Evolutionary conservation across 805 yeast genomes (phyloP), one percentile per base, ranked within the genome.

Genomic region (Jamesozyma jinghongensis): DNA sequence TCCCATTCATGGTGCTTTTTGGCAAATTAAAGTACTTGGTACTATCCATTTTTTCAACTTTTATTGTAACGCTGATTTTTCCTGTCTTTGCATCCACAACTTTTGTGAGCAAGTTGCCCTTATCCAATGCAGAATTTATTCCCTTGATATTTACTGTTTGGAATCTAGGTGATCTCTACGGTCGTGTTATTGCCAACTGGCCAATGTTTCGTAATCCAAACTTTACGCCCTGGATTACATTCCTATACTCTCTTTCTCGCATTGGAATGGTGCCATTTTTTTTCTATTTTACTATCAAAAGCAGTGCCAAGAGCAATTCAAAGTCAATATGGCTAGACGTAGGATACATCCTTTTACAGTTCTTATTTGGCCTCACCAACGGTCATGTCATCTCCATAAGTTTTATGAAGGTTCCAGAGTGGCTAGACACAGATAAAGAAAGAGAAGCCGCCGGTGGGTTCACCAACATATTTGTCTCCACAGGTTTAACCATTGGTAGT

Each of bases 371-470:
- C 0, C 52, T 85, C 34, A 77, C 95, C 4, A 87, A 85, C 54
- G 98, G 98, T 2, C 95, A 87, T 51, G 67, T 84, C 22, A 73
- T 83, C 39, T 80, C 94, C 5, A 74, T 85, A 20, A 74, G 85
- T 42, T 85, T 90, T 63, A 84, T 85, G 82, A 71, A 71, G 36
- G 82, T 86, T 2, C 79, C 83, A 0, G 66, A 69, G 14, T 71
- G 69, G 42, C 66, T 77, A 40, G 81, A 75, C 26, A 69, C 70
- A 1, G 85, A 77, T 27, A 71, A 71, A 17, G 90, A 85, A 53
- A 79, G 77, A 57, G 85, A 85, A 44, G 95, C 96, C 0, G 95
- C 97, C 1, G 96, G 96, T 34, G 97, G 97, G 3, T 84, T 88
- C 57, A 80, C 95, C 34, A 78, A 86, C 1, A 76, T 88, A 18